Conservation (phyloP, 495 filamentous ascomycete species). For the Aspergillus cristatus region DNA sequence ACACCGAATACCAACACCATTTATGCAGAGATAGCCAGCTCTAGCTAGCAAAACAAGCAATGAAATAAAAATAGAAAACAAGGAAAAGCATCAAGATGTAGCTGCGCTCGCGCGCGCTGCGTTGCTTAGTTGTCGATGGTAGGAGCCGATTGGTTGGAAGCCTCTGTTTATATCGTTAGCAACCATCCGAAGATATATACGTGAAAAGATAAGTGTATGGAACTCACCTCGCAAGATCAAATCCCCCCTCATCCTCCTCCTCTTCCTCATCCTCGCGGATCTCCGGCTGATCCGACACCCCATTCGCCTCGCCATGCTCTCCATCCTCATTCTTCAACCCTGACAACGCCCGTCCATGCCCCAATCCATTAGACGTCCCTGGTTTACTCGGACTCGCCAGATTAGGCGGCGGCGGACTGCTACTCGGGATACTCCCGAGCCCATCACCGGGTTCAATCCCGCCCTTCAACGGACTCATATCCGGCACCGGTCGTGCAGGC, state of each 20-base stretch:
- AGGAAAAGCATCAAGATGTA: conserved; percentile 9
- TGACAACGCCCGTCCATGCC: conserved; percentile 25
- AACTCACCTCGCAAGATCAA: conserved; percentile 58
- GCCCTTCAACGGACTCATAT: conserved; percentile 52
- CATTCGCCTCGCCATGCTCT: conserved; percentile 1
- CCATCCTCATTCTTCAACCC: conserved; percentile 17
- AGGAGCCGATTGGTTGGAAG: conserved; percentile 62
- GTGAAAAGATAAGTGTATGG: not conserved
- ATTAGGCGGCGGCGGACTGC: conserved; percentile 49
- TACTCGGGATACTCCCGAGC: conserved; percentile 53
- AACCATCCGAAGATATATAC: not conserved
- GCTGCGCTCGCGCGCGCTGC: conserved; percentile 27
- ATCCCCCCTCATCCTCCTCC: conserved; percentile 49
- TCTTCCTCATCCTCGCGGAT: conserved; percentile 29
- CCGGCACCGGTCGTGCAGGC: conserved; percentile 54
- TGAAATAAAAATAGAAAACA: conserved; percentile 2
- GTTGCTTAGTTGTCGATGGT: conserved; percentile 46
- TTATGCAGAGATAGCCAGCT: conserved; percentile 2
- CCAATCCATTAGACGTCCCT: conserved; percentile 27
- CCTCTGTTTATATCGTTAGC: conserved; percentile 44
- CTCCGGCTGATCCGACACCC: conserved; percentile 3
- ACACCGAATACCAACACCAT: conserved; percentile 4
- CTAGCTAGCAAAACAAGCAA: conserved; percentile 1
- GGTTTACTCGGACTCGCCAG: conserved; percentile 39
- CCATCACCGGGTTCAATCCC: conserved; percentile 29